A percentile compares a stretch with the other conserved stretches of the same genome.
Conservation (phyloP, 2,329 filamentous ascomycete genomes). For the Colletotrichum orbiculare region DNA sequence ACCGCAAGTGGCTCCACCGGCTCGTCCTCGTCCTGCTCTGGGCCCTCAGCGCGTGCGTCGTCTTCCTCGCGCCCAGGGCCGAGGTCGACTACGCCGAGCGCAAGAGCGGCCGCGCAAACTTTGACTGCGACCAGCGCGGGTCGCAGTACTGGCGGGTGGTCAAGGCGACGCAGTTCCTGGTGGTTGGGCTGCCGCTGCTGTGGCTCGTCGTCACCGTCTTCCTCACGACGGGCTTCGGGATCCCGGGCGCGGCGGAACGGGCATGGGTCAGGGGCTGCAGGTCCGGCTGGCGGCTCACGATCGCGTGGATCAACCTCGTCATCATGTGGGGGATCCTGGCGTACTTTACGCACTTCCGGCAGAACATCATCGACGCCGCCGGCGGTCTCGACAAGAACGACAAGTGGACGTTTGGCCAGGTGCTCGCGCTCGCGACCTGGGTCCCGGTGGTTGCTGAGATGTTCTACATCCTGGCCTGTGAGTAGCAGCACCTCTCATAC, state of each 20-base stretch:
- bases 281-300: slow-evolving; percentile 20
- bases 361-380: slow-evolving; percentile 29
- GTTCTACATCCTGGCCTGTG: slow-evolving; percentile 41
- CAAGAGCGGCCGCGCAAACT: slow-evolving; percentile 28
- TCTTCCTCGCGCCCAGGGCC: slow-evolving; percentile 25
- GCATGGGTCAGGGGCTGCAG: slow-evolving; percentile 24
- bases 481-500: slow-evolving; percentile 16
- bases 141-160: slow-evolving; percentile 34
- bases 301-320: slow-evolving; percentile 33
- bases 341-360: slow-evolving; percentile 42
- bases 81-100: slow-evolving; percentile 23
- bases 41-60: slow-evolving; percentile 26
- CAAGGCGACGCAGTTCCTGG: slow-evolving; percentile 30
- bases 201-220: slow-evolving; percentile 24
- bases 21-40: slow-evolving; percentile 25
- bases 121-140: slow-evolving; percentile 33
- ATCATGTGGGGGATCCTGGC: slow-evolving; percentile 45
- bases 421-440: slow-evolving; percentile 45
- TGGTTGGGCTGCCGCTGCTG: slow-evolving; percentile 20
- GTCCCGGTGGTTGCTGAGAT: slow-evolving; percentile 43
- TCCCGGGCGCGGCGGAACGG: slow-evolving; percentile 25
- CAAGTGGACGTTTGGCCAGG: slow-evolving; percentile 47
- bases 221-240: slow-evolving; percentile 23
- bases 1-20: slow-evolving; percentile 34
- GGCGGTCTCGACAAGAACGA: slow-evolving; percentile 39